phyloP scores from a whole-genome alignment of 2,329 filamentous ascomycete species.

The Chaetomium sp. region DNA sequence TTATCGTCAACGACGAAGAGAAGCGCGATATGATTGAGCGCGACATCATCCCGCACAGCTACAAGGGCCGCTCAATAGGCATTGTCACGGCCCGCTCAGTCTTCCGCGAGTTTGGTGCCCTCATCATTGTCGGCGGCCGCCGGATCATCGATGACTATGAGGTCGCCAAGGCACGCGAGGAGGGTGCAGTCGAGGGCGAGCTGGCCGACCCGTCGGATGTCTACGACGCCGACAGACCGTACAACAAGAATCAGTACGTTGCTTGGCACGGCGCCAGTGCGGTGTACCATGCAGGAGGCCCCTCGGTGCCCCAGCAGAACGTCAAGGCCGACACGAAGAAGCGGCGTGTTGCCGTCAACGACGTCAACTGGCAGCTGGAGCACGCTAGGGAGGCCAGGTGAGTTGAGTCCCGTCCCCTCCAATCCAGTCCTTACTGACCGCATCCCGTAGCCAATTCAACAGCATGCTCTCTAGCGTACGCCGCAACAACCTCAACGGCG shows the following conservation, averaged over 20 bases:
- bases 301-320: slow-evolving; percentile 72
- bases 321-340: slow-evolving; percentile 78
- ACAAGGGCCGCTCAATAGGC: slow-evolving; percentile 96
- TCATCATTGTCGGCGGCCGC: slow-evolving; percentile 89
- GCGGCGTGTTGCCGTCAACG: slow-evolving; percentile 83
- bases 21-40: slow-evolving; percentile 95
- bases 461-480: slow-evolving; percentile 69
- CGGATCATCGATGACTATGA: slow-evolving; percentile 89
- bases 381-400: slow-evolving; percentile 91
- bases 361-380: slow-evolving; percentile 95
- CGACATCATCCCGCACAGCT: slow-evolving; percentile 94
- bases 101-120: slow-evolving; percentile 92
- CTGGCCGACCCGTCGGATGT: slow-evolving; percentile 87
- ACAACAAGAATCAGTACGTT: slow-evolving; percentile 98
- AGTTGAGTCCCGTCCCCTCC: slow-evolving; percentile 35
- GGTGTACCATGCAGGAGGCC: slow-evolving; percentile 84
- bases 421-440: background rate
- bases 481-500: slow-evolving; percentile 68
- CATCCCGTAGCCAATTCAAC: slow-evolving; percentile 75
- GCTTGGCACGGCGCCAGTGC: slow-evolving; percentile 97
- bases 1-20: slow-evolving; percentile 96
- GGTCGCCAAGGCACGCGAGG: slow-evolving; percentile 70
- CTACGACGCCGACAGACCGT: slow-evolving; percentile 76
- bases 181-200: slow-evolving; percentile 83
- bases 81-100: slow-evolving; percentile 96